phyloP scores from a whole-genome alignment of 345 rosid species.

The Aegle marmelos region DNA sequence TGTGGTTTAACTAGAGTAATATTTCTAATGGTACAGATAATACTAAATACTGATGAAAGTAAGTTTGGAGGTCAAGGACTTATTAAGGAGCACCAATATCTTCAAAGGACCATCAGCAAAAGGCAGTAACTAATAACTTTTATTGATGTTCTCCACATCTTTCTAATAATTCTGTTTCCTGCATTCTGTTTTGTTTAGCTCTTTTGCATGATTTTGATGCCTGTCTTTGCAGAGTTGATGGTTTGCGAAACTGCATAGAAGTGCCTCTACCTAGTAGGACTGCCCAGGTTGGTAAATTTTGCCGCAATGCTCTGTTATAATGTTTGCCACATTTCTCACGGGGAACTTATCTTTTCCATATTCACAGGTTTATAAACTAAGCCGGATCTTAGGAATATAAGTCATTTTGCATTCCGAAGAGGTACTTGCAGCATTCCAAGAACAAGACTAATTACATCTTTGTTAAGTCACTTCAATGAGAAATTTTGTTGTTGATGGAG shows the following conservation, averaged over 20 bases:
- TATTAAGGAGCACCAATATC: constrained; percentile 48
- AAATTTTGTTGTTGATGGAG: neutral
- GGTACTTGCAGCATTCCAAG: neutral
- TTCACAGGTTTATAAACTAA: constrained; percentile 64
- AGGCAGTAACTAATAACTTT: constrained; percentile 33
- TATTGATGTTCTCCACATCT: neutral
- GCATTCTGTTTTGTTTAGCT: constrained; percentile 10
- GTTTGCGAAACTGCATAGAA: constrained; percentile 70
- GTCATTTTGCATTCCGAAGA: neutral
- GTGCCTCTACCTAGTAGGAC: constrained; percentile 81
- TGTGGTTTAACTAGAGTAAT: neutral
- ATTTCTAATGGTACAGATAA: constrained; percentile 41
- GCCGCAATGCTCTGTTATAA: neutral
- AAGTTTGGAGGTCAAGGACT: constrained; percentile 79
- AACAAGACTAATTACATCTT: neutral
- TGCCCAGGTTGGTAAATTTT: constrained; percentile 68
- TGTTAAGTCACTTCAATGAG: neutral
- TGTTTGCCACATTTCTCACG: neutral
- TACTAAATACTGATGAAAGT: constrained; percentile 74
- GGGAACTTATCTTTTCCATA: neutral
- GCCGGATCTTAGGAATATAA: constrained; percentile 64
- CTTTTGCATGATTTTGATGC: constrained; percentile 6
- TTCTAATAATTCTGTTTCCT: constrained; percentile 1
- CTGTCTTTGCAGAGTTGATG: constrained; percentile 61
- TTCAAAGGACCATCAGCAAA: constrained; percentile 65